Evolutionary conservation across 495 filamentous ascomycete genomes (phyloP).

Genomic region (Staphylotrichum longicolle): DNA sequence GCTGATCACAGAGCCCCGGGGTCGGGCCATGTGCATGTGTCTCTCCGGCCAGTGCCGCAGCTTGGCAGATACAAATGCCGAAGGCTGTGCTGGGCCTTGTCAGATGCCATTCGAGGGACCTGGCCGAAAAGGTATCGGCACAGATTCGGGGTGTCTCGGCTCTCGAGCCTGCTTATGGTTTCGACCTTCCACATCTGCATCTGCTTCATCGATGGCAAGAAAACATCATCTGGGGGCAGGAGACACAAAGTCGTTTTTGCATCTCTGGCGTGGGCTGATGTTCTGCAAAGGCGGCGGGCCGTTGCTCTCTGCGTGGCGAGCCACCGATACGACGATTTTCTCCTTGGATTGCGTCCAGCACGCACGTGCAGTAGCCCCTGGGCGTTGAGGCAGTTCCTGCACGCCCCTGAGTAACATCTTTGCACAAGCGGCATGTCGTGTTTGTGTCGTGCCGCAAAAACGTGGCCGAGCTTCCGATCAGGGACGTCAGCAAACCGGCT

Average conservation of each 20-base stretch:
- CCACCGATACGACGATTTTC: constrained; percentile 11
- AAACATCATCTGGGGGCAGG: background rate
- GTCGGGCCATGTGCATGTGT: constrained; percentile 9
- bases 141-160: background rate
- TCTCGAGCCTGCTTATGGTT: background rate
- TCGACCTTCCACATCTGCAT: constrained; percentile 7
- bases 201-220: too few relatives aligned
- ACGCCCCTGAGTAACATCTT: background rate
- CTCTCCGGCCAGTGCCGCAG: constrained; percentile 8
- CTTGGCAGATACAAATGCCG: constrained; percentile 15
- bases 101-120: background rate
- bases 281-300: constrained; percentile 5
- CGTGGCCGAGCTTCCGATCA: background rate
- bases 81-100: background rate
- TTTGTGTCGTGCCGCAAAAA: constrained; percentile 1
- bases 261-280: background rate
- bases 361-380: background rate
- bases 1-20: background rate
- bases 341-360: background rate
- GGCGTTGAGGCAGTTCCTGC: background rate
- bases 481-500: constrained; percentile 3
- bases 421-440: constrained; percentile 1
- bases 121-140: background rate
- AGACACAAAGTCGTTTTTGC: background rate
- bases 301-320: constrained; percentile 9